phyloP scores from a whole-genome alignment of 495 filamentous ascomycete genomes.

The Penicillium antarcticum region DNA sequence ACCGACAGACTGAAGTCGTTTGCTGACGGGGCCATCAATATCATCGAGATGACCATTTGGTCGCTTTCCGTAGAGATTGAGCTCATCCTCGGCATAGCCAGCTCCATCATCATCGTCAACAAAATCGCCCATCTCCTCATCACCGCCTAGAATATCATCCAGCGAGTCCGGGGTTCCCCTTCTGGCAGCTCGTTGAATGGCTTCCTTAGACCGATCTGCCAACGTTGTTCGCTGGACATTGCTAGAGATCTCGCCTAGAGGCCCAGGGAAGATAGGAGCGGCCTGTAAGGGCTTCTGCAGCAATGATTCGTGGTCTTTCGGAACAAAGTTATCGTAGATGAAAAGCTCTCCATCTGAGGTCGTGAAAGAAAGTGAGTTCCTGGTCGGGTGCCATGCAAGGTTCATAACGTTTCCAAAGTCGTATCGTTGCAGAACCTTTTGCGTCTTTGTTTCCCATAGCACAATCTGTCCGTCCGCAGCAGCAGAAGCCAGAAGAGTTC shows the following conservation, averaged over 20 bases:
- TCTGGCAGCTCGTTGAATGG: constrained; percentile 37
- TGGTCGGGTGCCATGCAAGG: constrained; percentile 84
- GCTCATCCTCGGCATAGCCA: constrained; percentile 64
- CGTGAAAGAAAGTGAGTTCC: constrained; percentile 85
- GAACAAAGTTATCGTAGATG: constrained; percentile 78
- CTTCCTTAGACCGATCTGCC: constrained; percentile 54
- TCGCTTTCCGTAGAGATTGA: constrained; percentile 62
- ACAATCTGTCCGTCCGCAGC: constrained; percentile 78
- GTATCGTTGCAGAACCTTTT: constrained; percentile 62
- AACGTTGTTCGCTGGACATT: constrained; percentile 56
- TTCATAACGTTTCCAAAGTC: constrained; percentile 79
- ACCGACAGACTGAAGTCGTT: constrained; percentile 55
- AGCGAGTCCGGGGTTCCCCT: constrained; percentile 54
- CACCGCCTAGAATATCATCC: constrained; percentile 52
- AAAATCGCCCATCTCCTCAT: constrained; percentile 68
- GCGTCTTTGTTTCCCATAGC: constrained; percentile 87
- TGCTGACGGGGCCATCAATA: constrained; percentile 47
- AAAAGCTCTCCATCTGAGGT: constrained; percentile 88
- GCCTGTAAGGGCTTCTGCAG: constrained; percentile 63
- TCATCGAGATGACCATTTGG: constrained; percentile 50
- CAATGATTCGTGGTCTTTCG: constrained; percentile 57
- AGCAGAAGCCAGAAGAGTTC: constrained; percentile 78
- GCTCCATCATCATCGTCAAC: constrained; percentile 95
- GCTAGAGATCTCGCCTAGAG: constrained; percentile 66
- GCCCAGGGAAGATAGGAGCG: constrained; percentile 82